A percentile compares a stretch with the other conserved stretches of the same genome.
phyloP scores from a whole-genome alignment of 805 yeast species.

The Ogataea pignaliae region DNA sequence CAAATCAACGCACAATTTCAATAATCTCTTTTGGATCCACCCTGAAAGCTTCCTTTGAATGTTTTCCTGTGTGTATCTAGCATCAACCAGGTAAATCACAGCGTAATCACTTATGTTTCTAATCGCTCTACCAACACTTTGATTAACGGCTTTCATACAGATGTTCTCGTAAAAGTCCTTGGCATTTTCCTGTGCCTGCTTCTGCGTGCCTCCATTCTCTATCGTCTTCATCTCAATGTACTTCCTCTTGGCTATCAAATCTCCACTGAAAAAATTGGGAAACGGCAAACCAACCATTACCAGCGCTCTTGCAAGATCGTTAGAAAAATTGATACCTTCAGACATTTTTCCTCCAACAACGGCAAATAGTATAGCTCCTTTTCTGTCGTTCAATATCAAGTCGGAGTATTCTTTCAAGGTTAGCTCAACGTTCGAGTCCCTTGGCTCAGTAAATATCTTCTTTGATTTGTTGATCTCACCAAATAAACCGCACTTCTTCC shows the following conservation, averaged over 20 bases:
- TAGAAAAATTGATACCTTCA: constrained; percentile 90
- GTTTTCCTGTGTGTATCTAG: constrained; percentile 40
- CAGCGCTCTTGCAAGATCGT: constrained; percentile 82
- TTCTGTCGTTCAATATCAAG: constrained; percentile 29
- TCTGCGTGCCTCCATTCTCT: constrained; percentile 40
- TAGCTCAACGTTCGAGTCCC: constrained; percentile 38
- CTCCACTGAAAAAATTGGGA: constrained; percentile 82
- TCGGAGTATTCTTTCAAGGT: constrained; percentile 49
- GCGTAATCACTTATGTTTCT: constrained; percentile 82
- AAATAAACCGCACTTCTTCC: constrained; percentile 43
- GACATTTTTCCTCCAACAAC: constrained; percentile 93
- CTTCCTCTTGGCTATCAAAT: constrained; percentile 63
- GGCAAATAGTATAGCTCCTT: constrained; percentile 69
- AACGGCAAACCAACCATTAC: constrained; percentile 85
- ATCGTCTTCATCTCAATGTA: constrained; percentile 55
- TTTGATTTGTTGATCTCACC: constrained; percentile 36
- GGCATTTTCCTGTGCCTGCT: constrained; percentile 44
- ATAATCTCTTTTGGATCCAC: constrained; percentile 59
- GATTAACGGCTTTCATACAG: constrained; percentile 89
- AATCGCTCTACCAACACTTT: constrained; percentile 88
- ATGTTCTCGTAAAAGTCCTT: constrained; percentile 70
- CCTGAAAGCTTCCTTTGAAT: constrained; percentile 61
- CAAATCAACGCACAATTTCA: constrained; percentile 4
- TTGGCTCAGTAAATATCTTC: constrained; percentile 53
- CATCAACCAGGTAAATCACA: constrained; percentile 65